Conservation (phyloP, 2,329 filamentous ascomycete genomes). For the Sphaerulina populicola region DNA sequence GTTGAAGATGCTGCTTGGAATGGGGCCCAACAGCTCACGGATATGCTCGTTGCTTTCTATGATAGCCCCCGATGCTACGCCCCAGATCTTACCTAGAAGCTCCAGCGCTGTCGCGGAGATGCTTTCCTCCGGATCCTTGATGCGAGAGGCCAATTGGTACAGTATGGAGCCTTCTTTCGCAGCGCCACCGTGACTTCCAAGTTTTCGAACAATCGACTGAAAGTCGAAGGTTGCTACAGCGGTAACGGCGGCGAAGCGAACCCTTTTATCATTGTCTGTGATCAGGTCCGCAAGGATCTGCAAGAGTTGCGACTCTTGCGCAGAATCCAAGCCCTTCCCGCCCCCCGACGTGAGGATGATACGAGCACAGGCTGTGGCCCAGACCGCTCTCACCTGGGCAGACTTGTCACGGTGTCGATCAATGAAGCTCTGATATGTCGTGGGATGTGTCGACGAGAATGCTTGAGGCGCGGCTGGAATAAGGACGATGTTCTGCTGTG, state of each 20-base stretch:
- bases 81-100: conserved; percentile 79
- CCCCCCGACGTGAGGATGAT: conserved; percentile 88
- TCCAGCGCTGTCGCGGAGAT: conserved; percentile 84
- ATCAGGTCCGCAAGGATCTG: conserved; percentile 66
- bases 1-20: conserved; percentile 78
- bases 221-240: conserved; percentile 74
- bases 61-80: conserved; percentile 82
- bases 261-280: conserved; percentile 81
- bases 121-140: conserved; percentile 71
- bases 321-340: conserved; percentile 74
- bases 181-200: conserved; percentile 68
- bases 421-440: conserved; percentile 75
- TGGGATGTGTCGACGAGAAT: conserved; percentile 72
- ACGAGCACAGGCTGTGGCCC: conserved; percentile 74
- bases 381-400: conserved; percentile 69
- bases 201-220: conserved; percentile 68
- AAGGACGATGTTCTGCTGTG: conserved; percentile 55
- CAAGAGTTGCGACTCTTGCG: conserved; percentile 70
- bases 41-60: conserved; percentile 72
- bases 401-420: conserved; percentile 81
- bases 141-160: conserved; percentile 73
- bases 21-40: conserved; percentile 63
- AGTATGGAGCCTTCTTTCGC: conserved; percentile 70
- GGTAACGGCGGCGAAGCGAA: conserved; percentile 80
- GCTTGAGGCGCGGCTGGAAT: conserved; percentile 81